These are phyloP conservation scores for Phytophthora pini DNA, from an alignment of 352 stramenopile species.

Conservation along the genomic window DNA sequence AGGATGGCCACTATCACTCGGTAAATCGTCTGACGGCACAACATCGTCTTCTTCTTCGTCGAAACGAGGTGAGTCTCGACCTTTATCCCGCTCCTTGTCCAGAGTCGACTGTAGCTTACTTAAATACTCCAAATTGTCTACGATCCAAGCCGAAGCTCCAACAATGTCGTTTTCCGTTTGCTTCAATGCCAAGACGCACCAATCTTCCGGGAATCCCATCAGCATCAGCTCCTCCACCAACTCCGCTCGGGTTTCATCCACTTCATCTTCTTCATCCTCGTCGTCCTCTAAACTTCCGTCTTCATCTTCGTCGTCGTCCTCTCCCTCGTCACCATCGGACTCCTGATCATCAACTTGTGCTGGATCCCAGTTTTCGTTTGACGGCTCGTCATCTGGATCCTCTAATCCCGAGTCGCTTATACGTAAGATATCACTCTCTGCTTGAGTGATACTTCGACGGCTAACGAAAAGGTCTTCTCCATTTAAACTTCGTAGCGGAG, in stretches of 20 bases:
- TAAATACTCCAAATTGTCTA: slow-evolving; percentile 94
- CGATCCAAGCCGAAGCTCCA: slow-evolving; percentile 91
- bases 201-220: slow-evolving; percentile 94
- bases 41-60: slow-evolving; percentile 78
- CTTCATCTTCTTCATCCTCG: slow-evolving; percentile 51
- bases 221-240: slow-evolving; percentile 93
- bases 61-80: slow-evolving; percentile 40
- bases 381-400: slow-evolving; percentile 11
- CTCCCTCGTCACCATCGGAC: slow-evolving; percentile 27
- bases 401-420: slow-evolving; percentile 1
- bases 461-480: slow-evolving; percentile 3
- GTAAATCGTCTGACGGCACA: slow-evolving; percentile 8
- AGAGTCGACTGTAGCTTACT: slow-evolving; percentile 79
- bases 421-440: background rate
- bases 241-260: slow-evolving; percentile 63
- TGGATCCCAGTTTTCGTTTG: slow-evolving; percentile 23
- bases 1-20: background rate
- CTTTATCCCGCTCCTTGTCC: slow-evolving; percentile 70
- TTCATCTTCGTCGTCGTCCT: slow-evolving; percentile 55
- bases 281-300: slow-evolving; percentile 51
- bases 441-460: slow-evolving; percentile 8
- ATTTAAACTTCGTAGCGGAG: background rate
- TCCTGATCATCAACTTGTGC: slow-evolving; percentile 17
- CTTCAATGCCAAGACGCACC: slow-evolving; percentile 91
- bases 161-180: slow-evolving; percentile 93